Base-by-base conservation (phyloP, 805 yeast species). In the Starmera quercuum region DNA sequence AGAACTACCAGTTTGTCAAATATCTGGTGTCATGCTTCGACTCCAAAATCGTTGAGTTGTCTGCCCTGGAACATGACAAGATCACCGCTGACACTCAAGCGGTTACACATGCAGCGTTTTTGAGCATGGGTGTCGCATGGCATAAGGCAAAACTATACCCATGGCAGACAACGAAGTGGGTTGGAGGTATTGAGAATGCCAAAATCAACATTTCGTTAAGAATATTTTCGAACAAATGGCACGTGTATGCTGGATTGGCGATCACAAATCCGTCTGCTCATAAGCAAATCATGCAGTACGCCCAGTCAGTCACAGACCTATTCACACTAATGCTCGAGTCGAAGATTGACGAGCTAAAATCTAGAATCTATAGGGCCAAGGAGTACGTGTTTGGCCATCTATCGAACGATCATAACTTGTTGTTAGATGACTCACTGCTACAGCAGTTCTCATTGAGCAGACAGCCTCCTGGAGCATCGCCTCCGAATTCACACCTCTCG, bases 11-110 rank as follows among this genome's bases (percentile, higher is more conserved):
- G 11, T 73, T 83, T 48, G 84, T 90, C 3, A 76, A 75, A 37
- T 37, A 68, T 2, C 51, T 87, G 5, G 67, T 88, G 39, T 61
- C 80, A 4, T 84, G 95, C 52, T 68, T 92, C 33, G 64, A 82
- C 20, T 85, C 96, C 10, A 82, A 81, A 42, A 66, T 73, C 23
- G 97, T 87, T 18, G 69, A 76, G 35, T 64, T 92, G 21, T 68
- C 85, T 0, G 95, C 92, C n/a, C 68, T 73, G 34, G 88, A 88
- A 53, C 98, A 92, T 55, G 98, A 92, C 56, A 75, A 72, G 47
- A 90, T 92, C 41, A 90, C 98, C 1, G 98, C 98, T 0, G 98
- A 92, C 55, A 92, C 97, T 2, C 98, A 92, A 57, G 97, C 97
- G 0, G 95, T 90, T 13, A 92, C 98, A 0, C 98, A 92, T 54